Evolutionary conservation across 768 basidiomycete genomes (phyloP).

Genomic region (Amanita muscaria): DNA sequence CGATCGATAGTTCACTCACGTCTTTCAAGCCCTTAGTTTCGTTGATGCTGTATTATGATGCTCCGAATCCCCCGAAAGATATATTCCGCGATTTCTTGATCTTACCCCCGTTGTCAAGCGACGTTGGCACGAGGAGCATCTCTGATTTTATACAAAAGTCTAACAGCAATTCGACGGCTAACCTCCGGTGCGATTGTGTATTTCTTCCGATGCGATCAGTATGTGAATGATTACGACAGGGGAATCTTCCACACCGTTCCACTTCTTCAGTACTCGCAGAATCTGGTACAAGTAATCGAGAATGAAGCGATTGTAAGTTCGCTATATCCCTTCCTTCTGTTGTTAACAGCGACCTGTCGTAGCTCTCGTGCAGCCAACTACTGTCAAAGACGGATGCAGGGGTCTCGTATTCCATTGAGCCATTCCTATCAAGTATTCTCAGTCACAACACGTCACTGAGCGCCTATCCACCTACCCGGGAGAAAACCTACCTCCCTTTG

Average conservation of each 20-base stretch:
- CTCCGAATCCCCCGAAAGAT: constrained; percentile 31
- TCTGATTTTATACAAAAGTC: constrained; percentile 23
- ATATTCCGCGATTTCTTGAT: constrained; percentile 39
- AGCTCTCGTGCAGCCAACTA: background rate
- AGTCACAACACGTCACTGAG: constrained; percentile 27
- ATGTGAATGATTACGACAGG: constrained; percentile 6
- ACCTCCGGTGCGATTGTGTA: constrained; percentile 10
- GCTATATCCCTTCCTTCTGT: constrained; percentile 13
- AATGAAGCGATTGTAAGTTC: constrained; percentile 29
- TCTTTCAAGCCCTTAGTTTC: constrained; percentile 13
- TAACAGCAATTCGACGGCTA: constrained; percentile 19
- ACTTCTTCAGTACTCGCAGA: constrained; percentile 21
- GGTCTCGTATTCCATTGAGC: constrained; percentile 34
- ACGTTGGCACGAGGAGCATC: constrained; percentile 27
- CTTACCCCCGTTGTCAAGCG: constrained; percentile 24
- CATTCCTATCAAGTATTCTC: constrained; percentile 33
- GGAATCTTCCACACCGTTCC: constrained; percentile 29
- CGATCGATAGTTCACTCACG: constrained; percentile 1
- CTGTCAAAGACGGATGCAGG: background rate
- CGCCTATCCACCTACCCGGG: constrained; percentile 34
- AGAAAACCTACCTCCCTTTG: constrained; percentile 19
- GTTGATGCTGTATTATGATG: constrained; percentile 43
- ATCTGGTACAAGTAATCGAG: constrained; percentile 24
- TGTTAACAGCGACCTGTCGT: background rate
- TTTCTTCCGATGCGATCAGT: constrained; percentile 12